Percentiles rank a stretch among this genome's conserved stretches.
These are phyloP conservation scores for Quercus phellos DNA, from an alignment of 331 rosid genomes.

Conservation along the genomic window DNA sequence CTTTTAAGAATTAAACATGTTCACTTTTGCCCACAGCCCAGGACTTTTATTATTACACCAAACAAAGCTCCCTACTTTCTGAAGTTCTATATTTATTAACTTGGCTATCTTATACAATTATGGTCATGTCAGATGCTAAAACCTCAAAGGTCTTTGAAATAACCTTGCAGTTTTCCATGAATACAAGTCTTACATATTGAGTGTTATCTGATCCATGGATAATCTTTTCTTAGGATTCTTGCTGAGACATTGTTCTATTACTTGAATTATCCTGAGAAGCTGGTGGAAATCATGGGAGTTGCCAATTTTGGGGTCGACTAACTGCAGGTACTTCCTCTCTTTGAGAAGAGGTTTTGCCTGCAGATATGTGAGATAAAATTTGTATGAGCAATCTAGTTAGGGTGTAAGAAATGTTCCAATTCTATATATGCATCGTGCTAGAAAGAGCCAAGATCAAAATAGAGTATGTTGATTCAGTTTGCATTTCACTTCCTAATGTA, in stretches of 20 bases:
- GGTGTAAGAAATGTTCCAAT: not conserved
- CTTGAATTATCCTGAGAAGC: slow-evolving; percentile 34
- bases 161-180: not conserved
- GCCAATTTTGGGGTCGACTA: slow-evolving; percentile 34
- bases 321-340: slow-evolving; percentile 27
- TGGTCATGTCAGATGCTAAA: too few species aligned
- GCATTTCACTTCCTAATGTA: too few species aligned
- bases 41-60: too few species aligned
- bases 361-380: not conserved
- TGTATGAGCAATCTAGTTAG: slow-evolving; percentile 2
- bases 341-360: slow-evolving; percentile 44
- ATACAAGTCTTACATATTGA: slow-evolving; percentile 2
- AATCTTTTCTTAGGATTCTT: slow-evolving; percentile 42
- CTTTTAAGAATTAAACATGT: too few species aligned
- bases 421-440: too few species aligned
- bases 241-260: slow-evolving; percentile 31
- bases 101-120: too few species aligned
- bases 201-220: slow-evolving; percentile 38
- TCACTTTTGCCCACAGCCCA: too few species aligned
- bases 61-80: too few species aligned
- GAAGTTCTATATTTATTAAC: too few species aligned
- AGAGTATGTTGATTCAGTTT: too few species aligned
- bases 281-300: slow-evolving; percentile 36
- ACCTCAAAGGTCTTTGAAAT: not conserved
- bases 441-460: too few species aligned